Evolutionary conservation across 2,329 filamentous ascomycete genomes (phyloP), one percentile per base, ranked within the genome.

Genomic region (Sporothrix protearum): DNA sequence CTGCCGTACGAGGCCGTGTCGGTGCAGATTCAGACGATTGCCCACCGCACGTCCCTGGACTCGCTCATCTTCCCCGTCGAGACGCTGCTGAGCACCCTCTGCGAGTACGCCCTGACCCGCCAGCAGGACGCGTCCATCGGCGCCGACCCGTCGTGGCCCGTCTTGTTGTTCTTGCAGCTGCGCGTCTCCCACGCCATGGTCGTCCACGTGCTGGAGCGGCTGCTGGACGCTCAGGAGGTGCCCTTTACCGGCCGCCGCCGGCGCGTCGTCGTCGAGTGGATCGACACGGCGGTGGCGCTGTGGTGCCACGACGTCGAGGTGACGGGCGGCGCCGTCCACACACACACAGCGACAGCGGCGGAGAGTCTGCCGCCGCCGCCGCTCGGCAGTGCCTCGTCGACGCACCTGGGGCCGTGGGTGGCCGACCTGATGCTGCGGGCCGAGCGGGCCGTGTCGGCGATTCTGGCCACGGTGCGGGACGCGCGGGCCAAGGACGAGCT

Each of bases 1-100:
- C 81, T 87, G 55, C 90, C 92, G 0, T 95, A 92, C 80, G 92
- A 95, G 79, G 85, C 85, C 1, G 86, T 96, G 3, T 85, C 90
- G 4, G 84, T 85, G 74, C 86, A 87, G 77, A 85, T 92, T 57
- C 86, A 89, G 73, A 86, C 86, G 71, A 89, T 91, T 76, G 88
- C 88, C 42, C 87, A 90, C 76, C 86, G 88, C 57, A 88, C 89
- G 19, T 87, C 86, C 10, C 84, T 88, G 28, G 89, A 90, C 78
- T 89, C 89, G 77, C 86, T 88, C 74, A 87, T 91, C 71, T 91
- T 92, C 80, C 88, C 88, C 0, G 86, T 91, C 8, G 81, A 85
- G 71, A 83, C 84, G 1, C 82, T 92, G 0, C 83, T 92, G 12
- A 87, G 87, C 0, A 84, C 89, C 73, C 80, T 92, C 8, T 90